Evolutionary conservation across 441 rosid genomes (phyloP).

Genomic region (Raphanus hybrid): DNA sequence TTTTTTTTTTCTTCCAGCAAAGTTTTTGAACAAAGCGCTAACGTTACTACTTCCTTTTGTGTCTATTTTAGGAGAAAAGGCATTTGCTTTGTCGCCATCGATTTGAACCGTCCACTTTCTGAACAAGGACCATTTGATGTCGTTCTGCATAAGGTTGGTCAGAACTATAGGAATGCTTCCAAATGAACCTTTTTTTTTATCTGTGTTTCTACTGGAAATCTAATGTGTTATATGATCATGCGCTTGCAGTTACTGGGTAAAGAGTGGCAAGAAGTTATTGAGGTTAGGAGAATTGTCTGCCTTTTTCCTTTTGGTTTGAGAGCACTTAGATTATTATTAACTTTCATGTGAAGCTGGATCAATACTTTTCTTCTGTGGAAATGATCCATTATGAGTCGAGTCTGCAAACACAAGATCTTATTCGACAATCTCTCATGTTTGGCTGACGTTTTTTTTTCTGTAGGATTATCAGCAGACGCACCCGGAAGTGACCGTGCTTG

Average conservation of each 20-base stretch:
- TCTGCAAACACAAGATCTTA: not conserved
- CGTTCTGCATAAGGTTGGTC: no score
- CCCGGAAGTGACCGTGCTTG: constrained; percentile 49
- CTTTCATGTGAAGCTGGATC: no score
- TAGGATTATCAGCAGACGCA: no score
- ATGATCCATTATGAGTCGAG: constrained; percentile 5
- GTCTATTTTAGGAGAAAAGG: no score
- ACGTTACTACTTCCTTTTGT: no score
- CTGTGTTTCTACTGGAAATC: constrained; percentile 21
- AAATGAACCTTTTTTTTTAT: not conserved
- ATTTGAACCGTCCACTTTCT: no score
- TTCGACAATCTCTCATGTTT: constrained; percentile 19
- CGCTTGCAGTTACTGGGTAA: constrained; percentile 71
- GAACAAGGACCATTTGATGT: no score
- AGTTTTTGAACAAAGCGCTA: no score
- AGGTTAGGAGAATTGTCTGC: constrained; percentile 61
- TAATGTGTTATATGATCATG: constrained; percentile 43
- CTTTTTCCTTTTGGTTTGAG: not conserved
- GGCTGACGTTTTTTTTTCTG: constrained; percentile 1
- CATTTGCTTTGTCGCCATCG: no score
- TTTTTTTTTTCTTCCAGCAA: no score
- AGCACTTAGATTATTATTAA: not conserved
- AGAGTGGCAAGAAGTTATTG: constrained; percentile 78
- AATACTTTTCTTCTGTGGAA: not conserved
- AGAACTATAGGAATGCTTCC: no score